A percentile compares a stretch with the other conserved stretches of the same genome.
phyloP scores from a whole-genome alignment of 805 yeast species.

The Ogataea nonfermentans region DNA sequence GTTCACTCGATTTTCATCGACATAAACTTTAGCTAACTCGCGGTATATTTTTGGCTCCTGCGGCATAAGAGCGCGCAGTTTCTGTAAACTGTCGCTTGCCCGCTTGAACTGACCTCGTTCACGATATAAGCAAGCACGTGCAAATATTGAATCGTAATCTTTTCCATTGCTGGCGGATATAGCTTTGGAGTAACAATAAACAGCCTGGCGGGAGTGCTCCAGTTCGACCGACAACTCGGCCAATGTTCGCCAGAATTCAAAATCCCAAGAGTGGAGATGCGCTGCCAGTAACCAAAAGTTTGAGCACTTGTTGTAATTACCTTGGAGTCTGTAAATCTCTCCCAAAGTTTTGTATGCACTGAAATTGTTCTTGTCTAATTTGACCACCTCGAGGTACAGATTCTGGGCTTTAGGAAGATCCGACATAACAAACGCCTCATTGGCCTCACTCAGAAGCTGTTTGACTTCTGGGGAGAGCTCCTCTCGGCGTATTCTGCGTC shows the following conservation, averaged over 20 bases:
- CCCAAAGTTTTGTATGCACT: constrained; percentile 88
- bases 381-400: constrained; percentile 66
- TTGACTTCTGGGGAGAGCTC: constrained; percentile 73
- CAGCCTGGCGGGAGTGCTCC: constrained; percentile 72
- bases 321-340: constrained; percentile 71
- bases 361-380: constrained; percentile 71
- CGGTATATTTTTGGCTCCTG: constrained; percentile 56
- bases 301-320: constrained; percentile 68
- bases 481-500: constrained; percentile 39
- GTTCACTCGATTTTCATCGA: constrained; percentile 55
- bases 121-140: constrained; percentile 65
- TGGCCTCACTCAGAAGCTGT: constrained; percentile 64
- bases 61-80: constrained; percentile 55
- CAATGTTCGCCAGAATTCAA: constrained; percentile 73
- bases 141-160: constrained; percentile 55
- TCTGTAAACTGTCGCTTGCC: constrained; percentile 72
- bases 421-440: constrained; percentile 71
- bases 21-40: constrained; percentile 54
- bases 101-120: constrained; percentile 65
- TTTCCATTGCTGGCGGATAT: constrained; percentile 43
- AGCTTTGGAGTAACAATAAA: constrained; percentile 72
- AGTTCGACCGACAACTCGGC: constrained; percentile 65
- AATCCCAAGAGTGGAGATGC: constrained; percentile 70
- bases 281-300: constrained; percentile 83
- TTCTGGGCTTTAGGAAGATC: constrained; percentile 60